Evolutionary conservation across 345 rosid species (phyloP), one percentile per base, ranked within the genome.

Genomic region (Acer negundo): DNA sequence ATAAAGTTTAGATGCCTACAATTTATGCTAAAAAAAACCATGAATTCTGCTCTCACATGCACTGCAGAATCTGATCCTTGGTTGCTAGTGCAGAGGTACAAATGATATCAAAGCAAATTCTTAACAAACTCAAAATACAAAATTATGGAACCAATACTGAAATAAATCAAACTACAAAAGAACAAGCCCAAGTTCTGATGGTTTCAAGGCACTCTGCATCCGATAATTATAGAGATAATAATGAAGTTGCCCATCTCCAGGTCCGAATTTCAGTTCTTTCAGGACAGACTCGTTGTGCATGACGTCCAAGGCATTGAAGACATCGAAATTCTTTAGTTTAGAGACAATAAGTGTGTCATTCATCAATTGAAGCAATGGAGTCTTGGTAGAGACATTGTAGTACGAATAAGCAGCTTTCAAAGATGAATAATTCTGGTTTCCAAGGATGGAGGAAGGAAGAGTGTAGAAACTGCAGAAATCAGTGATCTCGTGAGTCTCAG

Each of bases 401-500:
- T 90, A 95, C 2, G 98, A 95, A 74, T 95, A 95, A 28, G 99
- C 98, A 81, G 96, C 99, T 80, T 95, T 95, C 89, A 95, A 47
- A 19, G 83, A 85, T 0, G 93, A 82, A 81, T 95, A 84, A 67
- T 85, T 92, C 64, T 82, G 94, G 83, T 92, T 95, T 72, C 98
- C 99, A 0, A 95, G 97, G 70, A 95, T 93, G 0, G 98, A 88
- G 12, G 97, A 95, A 28, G 99, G 97, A n/a, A 95, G 93, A 13
- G 94, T 90, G 84, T 93, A 93, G 89, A 93, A 95, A 86, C 98
- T 93, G 86, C 99, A 95, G 83, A 95, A 91, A 69, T 95, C 99
- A 0, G 99, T 95, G 44, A 95, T 84, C 67, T 95, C 92, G 15
- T 87, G 98, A 23, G 90, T 91, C 75, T 91, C 94, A 0, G 98